These are phyloP conservation scores for Lactarius vividus DNA, from an alignment of 768 basidiomycete species.

Conservation along the genomic window DNA sequence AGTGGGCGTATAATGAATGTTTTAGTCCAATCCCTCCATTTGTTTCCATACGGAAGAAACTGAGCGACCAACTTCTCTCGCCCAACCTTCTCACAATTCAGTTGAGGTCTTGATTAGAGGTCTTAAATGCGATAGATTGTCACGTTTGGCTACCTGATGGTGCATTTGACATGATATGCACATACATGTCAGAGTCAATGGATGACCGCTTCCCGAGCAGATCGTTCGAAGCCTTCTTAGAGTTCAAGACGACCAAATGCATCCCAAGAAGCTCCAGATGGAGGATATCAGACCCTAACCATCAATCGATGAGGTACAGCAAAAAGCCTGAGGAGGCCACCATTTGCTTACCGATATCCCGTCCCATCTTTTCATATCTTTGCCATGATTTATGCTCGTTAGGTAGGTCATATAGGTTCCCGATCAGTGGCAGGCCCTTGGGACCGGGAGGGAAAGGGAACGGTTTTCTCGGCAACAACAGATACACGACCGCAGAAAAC, in stretches of 20 bases:
- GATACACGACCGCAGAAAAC: not conserved
- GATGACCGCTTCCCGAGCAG: slow-evolving; percentile 34
- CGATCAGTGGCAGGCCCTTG: slow-evolving; percentile 26
- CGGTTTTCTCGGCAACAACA: not conserved
- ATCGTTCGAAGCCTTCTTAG: slow-evolving; percentile 32
- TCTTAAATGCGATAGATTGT: slow-evolving; percentile 15
- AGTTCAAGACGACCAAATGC: slow-evolving; percentile 34
- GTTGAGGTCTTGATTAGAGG: slow-evolving; percentile 31
- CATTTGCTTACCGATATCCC: slow-evolving; percentile 24
- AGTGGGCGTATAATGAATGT: slow-evolving; percentile 43
- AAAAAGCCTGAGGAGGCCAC: not conserved
- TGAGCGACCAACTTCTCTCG: slow-evolving; percentile 39
- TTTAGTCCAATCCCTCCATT: slow-evolving; percentile 43
- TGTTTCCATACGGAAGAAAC: slow-evolving; percentile 39
- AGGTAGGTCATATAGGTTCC: slow-evolving; percentile 29
- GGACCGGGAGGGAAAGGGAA: slow-evolving; percentile 25
- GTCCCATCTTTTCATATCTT: slow-evolving; percentile 26
- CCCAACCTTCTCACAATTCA: slow-evolving; percentile 28
- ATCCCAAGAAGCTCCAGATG: slow-evolving; percentile 30
- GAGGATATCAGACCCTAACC: slow-evolving; percentile 31
- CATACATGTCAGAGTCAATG: slow-evolving; percentile 35
- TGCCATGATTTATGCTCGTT: slow-evolving; percentile 17
- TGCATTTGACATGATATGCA: not conserved
- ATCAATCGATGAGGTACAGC: not conserved
- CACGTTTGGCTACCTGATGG: not conserved